phyloP scores from a whole-genome alignment of 164 flowering plant genomes.

The Vitis rupestris region DNA sequence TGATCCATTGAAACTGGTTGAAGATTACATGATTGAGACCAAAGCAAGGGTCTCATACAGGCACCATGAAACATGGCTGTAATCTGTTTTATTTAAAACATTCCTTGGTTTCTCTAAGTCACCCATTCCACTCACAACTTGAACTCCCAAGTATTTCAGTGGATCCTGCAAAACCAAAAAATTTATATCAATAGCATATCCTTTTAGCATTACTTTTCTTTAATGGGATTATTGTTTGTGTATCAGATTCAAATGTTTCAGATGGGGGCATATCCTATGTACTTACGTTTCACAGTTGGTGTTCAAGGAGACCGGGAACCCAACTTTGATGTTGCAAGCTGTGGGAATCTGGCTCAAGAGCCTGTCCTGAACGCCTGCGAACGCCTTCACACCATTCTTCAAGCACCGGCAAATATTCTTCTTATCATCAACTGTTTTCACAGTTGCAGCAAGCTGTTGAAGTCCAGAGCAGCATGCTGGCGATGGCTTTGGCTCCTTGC shows the following conservation, averaged over 20 bases:
- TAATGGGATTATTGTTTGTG: too few relatives aligned
- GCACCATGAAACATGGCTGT: background rate
- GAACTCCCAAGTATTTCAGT: background rate
- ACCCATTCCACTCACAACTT: background rate
- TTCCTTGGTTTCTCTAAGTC: background rate
- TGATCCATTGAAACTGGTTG: background rate
- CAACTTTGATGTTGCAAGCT: constrained; percentile 42
- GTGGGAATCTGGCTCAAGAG: constrained; percentile 39
- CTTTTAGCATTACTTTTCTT: too few relatives aligned
- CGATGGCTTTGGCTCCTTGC: constrained; percentile 31
- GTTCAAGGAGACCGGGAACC: constrained; percentile 38
- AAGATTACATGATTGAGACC: background rate
- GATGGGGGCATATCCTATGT: background rate
- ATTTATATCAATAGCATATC: too few relatives aligned
- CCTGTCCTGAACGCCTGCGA: constrained; percentile 33
- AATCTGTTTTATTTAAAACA: constrained; percentile 6
- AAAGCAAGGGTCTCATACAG: background rate
- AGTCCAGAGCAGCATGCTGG: constrained; percentile 41
- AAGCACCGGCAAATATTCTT: constrained; percentile 42
- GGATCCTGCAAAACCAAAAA: constrained; percentile 7
- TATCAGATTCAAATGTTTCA: background rate
- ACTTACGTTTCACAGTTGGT: constrained; percentile 40
- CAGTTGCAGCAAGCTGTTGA: constrained; percentile 26
- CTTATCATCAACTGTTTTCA: constrained; percentile 32
- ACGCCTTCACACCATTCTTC: constrained; percentile 29